Base-by-base conservation (phyloP, 176 grass and related monocot species). In the Thalia dealbata region DNA sequence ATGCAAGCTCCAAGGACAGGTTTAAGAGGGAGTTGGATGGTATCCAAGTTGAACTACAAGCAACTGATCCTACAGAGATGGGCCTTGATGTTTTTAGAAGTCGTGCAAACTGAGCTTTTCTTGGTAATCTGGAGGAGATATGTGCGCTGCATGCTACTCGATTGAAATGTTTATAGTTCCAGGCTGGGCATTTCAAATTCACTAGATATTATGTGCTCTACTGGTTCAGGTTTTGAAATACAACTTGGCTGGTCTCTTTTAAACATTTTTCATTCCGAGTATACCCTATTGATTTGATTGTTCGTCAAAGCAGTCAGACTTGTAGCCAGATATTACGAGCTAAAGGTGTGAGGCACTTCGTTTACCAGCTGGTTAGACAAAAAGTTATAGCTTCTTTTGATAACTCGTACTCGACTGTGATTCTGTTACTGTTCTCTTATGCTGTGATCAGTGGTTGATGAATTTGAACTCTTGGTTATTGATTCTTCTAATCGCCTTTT, bases 61-160 rank as follows among this genome's bases (percentile, higher is more conserved):
- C 69, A 27, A 71, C 69, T 71, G 69, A 71, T 71, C 69, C 69
- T 71, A 71, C 69, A 1, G 69, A 71, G 69, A 71, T 71, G 69
- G 69, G 45, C 69, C 69, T 71, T 14, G 69, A 71, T 50, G 69
- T 71, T 29, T 50, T 71, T 26, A 52, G 44, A 50, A 23, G 45
- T 44, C 69, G 69, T 27, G 69, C 69, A 24, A 71, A 71, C 50
- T 71, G 46, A 71, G 69, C n/a, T 5, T 13, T 27, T 8, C 22
- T 7, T 71, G 69, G 46, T 71, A 26, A 24, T 29, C n/a, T 12
- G 26, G 45, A 50, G 22, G 69, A 18, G 45, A 51, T 50, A 8
- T 71, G 25, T 3, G 18, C 27, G 16, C 64, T 67, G 29, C 18
- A 67, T 21, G 16, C 15, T 43, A 21, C 14, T 42, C 21, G 64